Evolutionary conservation across 2,329 filamentous ascomycete genomes (phyloP), one percentile per base, ranked within the genome.

Genomic region (Alternaria brassicicola): DNA sequence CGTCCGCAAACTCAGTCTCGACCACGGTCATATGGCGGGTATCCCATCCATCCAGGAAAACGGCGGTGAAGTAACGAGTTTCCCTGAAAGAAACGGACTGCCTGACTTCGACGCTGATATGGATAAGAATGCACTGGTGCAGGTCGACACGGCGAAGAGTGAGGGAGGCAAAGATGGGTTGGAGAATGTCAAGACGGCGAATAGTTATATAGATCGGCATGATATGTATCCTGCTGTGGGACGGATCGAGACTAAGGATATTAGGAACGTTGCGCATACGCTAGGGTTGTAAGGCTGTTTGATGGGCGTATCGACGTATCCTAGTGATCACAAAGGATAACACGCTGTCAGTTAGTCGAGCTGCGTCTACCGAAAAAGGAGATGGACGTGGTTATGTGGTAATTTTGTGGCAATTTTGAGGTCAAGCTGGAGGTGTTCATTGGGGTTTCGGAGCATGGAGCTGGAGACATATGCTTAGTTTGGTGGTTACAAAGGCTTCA

Each of bases 191-290:
- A 74, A 71, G 15, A 76, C 75, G 15, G 66, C 76, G 28, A 71
- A 73, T 23, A 76, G 72, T 45, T 61, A 77, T 53, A 73, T 79
- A 36, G 76, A 76, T 59, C 64, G 80, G 55, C 80, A 82, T 62
- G 80, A 82, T 61, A 78, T 79, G 71, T 81, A 76, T 61, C 65
- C 66, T 45, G 73, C 70, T 1, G 59, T 74, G 19, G 73, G 74
- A 3, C 64, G 76, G 21, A 68, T 77, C 28, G 74, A 74, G 31
- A 80, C 79, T 4, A 77, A 74, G 55, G 76, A 80, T 55, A 72
- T 79, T 50, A 65, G 74, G 51, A 68, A 73, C 6, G 68, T 67
- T 35, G 64, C 72, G 23, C 69, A 76, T 55, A 61, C 41, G 31
- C 38, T 45, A 6, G 55, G 55, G 12, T 38, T 41, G 23, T 58